Evolutionary conservation across 2,329 filamentous ascomycete species (phyloP).

Genomic region (Diaporthe caulivora): DNA sequence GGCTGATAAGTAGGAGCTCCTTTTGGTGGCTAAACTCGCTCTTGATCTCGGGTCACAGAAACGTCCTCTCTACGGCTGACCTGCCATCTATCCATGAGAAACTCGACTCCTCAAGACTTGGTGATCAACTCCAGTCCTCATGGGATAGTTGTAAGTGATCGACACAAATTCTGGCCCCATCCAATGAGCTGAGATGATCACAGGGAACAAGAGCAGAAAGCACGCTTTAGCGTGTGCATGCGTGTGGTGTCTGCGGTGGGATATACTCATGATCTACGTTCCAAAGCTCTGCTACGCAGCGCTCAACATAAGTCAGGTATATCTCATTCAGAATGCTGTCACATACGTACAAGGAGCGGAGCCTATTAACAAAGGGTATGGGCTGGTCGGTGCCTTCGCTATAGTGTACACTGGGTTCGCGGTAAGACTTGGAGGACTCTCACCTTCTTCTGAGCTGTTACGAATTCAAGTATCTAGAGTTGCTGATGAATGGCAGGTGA

Average conservation of each 20-base stretch:
- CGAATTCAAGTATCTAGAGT: neutral
- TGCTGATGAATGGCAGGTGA: constrained; percentile 40
- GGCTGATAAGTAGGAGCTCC: constrained; percentile 60
- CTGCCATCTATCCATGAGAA: constrained; percentile 40
- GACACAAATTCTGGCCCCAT: neutral
- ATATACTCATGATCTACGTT: constrained; percentile 7
- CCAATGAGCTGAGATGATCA: neutral
- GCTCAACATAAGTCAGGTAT: constrained; percentile 15
- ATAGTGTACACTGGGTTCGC: constrained; percentile 42
- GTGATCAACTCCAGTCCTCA: constrained; percentile 52
- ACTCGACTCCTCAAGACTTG: constrained; percentile 50
- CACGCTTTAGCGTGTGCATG: constrained; percentile 20
- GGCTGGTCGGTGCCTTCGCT: constrained; percentile 37
- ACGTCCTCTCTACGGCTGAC: neutral
- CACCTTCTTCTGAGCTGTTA: neutral
- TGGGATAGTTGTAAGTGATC: constrained; percentile 47
- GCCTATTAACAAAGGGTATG: constrained; percentile 27
- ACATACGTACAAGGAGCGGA: neutral
- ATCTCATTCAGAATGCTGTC: constrained; percentile 28
- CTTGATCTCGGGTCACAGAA: constrained; percentile 47
- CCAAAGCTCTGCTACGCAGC: constrained; percentile 24
- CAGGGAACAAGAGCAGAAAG: constrained; percentile 7
- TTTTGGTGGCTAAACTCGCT: constrained; percentile 68
- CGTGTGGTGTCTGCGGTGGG: constrained; percentile 20
- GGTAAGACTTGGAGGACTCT: neutral